phyloP scores from a whole-genome alignment of 768 basidiomycete species.

The Lentinula lateritia region DNA sequence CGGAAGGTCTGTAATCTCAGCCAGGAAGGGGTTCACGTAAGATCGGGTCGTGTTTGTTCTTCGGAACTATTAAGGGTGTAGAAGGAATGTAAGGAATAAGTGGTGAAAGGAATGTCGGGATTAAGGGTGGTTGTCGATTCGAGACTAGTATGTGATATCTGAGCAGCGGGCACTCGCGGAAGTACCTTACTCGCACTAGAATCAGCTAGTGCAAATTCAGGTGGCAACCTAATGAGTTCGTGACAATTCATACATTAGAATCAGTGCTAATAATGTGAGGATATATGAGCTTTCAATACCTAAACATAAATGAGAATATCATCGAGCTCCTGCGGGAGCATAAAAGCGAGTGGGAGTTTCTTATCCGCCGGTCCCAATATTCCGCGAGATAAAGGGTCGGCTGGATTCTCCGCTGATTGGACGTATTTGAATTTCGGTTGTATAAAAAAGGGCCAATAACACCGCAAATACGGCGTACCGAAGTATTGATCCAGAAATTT shows the following conservation, averaged over 20 bases:
- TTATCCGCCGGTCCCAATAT: not conserved
- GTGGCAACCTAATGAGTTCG: too few relatives aligned
- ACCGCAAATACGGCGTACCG: slow-evolving; percentile 6
- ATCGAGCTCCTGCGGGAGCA: slow-evolving; percentile 2
- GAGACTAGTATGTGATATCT: too few relatives aligned
- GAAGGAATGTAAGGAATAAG: too few relatives aligned
- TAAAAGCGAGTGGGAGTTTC: not conserved
- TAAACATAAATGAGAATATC: not conserved
- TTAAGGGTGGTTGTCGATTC: too few relatives aligned
- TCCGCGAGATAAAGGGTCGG: slow-evolving; percentile 17
- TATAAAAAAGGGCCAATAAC: not conserved
- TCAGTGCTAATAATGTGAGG: not conserved
- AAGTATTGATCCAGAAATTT: slow-evolving; percentile 13
- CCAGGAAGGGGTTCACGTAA: too few relatives aligned
- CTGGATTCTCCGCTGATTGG: slow-evolving; percentile 12
- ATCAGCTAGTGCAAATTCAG: too few relatives aligned
- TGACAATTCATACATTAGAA: not conserved
- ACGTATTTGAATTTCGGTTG: slow-evolving; percentile 10
- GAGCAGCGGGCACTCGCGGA: too few relatives aligned
- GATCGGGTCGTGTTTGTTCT: too few relatives aligned
- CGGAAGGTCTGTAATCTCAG: too few relatives aligned
- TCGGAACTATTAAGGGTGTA: too few relatives aligned
- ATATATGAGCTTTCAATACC: not conserved
- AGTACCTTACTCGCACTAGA: too few relatives aligned
- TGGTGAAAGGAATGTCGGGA: too few relatives aligned